Conservation (phyloP, 1,139 yeast genomes). For the Geotrichum bryndzae region DNA sequence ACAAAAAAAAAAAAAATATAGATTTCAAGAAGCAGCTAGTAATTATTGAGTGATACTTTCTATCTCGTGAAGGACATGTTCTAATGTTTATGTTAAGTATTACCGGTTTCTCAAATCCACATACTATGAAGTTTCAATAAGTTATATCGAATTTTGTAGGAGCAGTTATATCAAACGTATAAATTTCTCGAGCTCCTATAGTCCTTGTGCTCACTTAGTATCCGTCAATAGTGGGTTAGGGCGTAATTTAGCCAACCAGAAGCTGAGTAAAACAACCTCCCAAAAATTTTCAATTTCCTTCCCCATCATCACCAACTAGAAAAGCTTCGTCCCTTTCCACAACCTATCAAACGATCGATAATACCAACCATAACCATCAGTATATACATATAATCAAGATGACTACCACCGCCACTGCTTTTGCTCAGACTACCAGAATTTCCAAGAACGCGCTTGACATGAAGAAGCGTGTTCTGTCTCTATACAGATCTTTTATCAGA, state of each 20-base stretch:
- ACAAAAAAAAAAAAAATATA: too few species aligned
- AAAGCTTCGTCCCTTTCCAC: not conserved
- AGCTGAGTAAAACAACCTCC: not conserved
- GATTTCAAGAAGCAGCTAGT: too few species aligned
- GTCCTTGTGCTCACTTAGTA: not conserved
- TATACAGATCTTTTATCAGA: slow-evolving; percentile 69
- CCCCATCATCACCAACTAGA: not conserved
- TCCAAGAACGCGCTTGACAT: slow-evolving; percentile 58
- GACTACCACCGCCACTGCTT: slow-evolving; percentile 73
- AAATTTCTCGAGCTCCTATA: too few species aligned
- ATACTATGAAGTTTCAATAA: too few species aligned
- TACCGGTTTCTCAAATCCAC: too few species aligned
- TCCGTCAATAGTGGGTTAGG: not conserved
- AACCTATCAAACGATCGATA: not conserved
- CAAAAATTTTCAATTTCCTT: not conserved
- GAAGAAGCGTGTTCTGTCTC: slow-evolving; percentile 56
- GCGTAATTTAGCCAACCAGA: not conserved
- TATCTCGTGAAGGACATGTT: too few species aligned
- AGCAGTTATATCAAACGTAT: too few species aligned
- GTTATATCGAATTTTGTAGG: too few species aligned
- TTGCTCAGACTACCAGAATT: slow-evolving; percentile 75
- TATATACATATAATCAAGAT: slow-evolving; percentile 24
- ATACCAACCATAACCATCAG: not conserved
- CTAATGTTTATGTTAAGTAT: too few species aligned
- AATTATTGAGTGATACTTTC: too few species aligned